Conservation (phyloP, 257 asterid species). For the Solanum clarkiae region DNA sequence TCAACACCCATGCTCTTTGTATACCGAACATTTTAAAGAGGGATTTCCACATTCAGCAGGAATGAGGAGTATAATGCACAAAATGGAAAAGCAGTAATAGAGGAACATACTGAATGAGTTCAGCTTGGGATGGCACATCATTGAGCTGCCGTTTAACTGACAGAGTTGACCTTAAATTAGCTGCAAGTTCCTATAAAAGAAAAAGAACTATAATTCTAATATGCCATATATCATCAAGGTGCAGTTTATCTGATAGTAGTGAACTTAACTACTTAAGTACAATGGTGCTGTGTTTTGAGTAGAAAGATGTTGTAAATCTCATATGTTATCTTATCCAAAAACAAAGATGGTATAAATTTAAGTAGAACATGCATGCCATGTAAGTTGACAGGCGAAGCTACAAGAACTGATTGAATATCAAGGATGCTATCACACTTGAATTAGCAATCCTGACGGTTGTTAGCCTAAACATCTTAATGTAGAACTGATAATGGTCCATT, state of each 20-base stretch:
- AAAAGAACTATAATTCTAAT: background rate
- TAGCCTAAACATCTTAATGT: background rate
- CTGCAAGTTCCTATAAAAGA: slow-evolving; percentile 45
- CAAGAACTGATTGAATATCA: background rate
- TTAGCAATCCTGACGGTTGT: background rate
- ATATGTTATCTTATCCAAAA: background rate
- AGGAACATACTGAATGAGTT: slow-evolving; percentile 66
- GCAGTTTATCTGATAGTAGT: background rate
- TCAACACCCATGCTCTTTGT: background rate
- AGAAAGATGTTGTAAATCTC: background rate
- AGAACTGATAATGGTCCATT: background rate
- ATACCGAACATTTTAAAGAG: background rate
- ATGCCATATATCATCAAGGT: background rate
- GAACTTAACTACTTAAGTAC: background rate
- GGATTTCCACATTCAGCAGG: background rate
- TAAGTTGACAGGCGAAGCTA: background rate
- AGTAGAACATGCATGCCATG: background rate
- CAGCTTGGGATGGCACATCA: slow-evolving; percentile 58
- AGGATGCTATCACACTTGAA: background rate
- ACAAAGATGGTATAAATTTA: background rate
- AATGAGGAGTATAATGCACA: background rate
- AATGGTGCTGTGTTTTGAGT: background rate
- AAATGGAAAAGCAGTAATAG: slow-evolving; percentile 6
- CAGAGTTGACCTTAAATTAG: slow-evolving; percentile 41
- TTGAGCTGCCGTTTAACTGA: slow-evolving; percentile 50